These are phyloP conservation scores for Aspergillus indologenus DNA, from an alignment of 495 filamentous ascomycete species.

Conservation along the genomic window DNA sequence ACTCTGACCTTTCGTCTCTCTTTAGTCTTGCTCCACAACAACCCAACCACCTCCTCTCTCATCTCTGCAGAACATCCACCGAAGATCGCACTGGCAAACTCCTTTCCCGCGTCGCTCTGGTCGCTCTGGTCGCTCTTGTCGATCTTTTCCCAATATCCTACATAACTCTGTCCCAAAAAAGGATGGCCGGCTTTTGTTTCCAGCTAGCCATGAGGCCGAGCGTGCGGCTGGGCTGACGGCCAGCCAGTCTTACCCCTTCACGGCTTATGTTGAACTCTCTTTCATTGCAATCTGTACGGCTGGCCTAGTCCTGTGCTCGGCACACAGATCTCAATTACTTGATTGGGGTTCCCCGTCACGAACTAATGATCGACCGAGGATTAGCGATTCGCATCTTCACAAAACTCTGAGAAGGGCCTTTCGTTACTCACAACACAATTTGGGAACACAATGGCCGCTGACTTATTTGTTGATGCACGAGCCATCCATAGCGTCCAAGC, in stretches of 20 bases:
- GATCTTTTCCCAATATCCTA: not conserved
- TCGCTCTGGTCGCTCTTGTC: not conserved
- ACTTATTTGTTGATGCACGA: not conserved
- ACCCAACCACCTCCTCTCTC: not conserved
- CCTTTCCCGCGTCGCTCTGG: not conserved
- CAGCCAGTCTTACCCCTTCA: not conserved
- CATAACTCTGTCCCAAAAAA: not conserved
- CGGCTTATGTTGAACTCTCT: not conserved
- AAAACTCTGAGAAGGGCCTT: not conserved
- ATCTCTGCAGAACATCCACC: not conserved
- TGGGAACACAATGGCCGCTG: not conserved
- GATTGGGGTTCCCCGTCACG: not conserved
- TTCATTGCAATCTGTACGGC: not conserved
- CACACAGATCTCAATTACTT: not conserved
- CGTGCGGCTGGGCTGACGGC: not conserved
- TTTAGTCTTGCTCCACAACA: not conserved
- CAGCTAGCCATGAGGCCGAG: not conserved
- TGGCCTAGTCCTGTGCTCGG: not conserved
- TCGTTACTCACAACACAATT: not conserved
- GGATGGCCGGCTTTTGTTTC: not conserved
- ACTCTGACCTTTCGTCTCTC: not conserved
- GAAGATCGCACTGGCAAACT: not conserved
- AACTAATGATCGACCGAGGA: not conserved
- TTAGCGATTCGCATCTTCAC: not conserved
- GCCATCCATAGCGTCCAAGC: not conserved